Conservation (phyloP, 306 rosid species). For the Carpinus viminea region DNA sequence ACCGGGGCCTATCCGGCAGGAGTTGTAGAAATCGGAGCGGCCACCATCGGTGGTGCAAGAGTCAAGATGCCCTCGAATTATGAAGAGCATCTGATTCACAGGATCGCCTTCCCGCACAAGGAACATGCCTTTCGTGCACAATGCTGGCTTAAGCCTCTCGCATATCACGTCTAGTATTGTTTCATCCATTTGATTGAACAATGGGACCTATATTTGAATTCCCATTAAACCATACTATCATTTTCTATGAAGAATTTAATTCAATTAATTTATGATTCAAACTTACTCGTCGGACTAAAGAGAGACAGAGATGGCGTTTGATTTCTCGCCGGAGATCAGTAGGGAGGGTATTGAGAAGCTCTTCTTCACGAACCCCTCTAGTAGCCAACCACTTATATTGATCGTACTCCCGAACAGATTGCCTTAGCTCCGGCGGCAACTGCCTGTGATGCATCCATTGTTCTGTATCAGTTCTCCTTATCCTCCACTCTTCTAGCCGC, state of each 20-base stretch:
- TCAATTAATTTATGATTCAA: too few species aligned
- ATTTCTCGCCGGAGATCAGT: constrained; percentile 88
- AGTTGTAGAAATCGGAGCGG: constrained; percentile 84
- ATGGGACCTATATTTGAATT: constrained; percentile 52
- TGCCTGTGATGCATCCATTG: constrained; percentile 98
- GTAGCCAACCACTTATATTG: constrained; percentile 96
- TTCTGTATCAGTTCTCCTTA: constrained; percentile 82
- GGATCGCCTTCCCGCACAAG: constrained; percentile 93
- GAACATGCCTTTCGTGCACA: constrained; percentile 76
- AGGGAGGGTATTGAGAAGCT: constrained; percentile 75
- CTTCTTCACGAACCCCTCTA: constrained; percentile 84
- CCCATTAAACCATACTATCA: too few species aligned
- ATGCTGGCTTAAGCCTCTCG: constrained; percentile 84
- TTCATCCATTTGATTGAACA: constrained; percentile 95
- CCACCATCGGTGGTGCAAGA: constrained; percentile 94
- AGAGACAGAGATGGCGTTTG: constrained; percentile 91
- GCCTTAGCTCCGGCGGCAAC: constrained; percentile 67
- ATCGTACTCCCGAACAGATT: constrained; percentile 69
- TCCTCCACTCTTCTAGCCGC: constrained; percentile 91
- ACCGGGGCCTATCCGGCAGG: constrained; percentile 70
- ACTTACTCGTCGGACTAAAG: constrained; percentile 83
- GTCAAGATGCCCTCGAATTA: constrained; percentile 85
- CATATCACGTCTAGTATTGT: constrained; percentile 92
- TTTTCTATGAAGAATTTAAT: too few species aligned
- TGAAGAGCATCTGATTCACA: constrained; percentile 86